These are phyloP conservation scores for Eremochloa ophiuroides DNA, from an alignment of 176 grass and related monocot species.

Conservation along the genomic window DNA sequence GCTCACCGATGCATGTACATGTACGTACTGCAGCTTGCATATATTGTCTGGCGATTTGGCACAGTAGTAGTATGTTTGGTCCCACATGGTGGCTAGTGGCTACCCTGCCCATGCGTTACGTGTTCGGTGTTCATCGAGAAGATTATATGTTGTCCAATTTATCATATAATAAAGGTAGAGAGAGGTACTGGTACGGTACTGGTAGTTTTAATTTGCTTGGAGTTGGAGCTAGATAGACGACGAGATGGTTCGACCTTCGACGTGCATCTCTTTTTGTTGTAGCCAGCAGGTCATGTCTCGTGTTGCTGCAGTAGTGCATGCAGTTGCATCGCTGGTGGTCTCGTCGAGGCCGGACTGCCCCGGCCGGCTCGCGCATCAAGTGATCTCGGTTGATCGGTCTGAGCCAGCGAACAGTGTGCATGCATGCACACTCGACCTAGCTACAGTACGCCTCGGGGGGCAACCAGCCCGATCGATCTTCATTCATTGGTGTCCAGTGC, in stretches of 20 bases:
- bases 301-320: conserved; percentile 10
- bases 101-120: not conserved
- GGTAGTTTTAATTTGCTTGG: too few species aligned
- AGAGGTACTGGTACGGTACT: too few species aligned
- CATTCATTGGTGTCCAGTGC: not conserved
- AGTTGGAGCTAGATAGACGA: too few species aligned
- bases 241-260: too few species aligned
- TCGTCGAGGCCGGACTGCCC: not conserved
- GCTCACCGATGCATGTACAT: not conserved
- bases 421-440: not conserved
- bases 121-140: too few species aligned
- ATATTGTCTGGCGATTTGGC: not conserved
- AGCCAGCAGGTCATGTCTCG: conserved; percentile 4
- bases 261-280: too few species aligned
- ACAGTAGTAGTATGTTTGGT: not conserved
- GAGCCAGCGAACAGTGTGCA: not conserved
- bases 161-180: too few species aligned
- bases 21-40: not conserved
- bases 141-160: too few species aligned
- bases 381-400: not conserved
- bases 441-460: not conserved
- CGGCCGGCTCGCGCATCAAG: not conserved
- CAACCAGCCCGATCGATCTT: not conserved
- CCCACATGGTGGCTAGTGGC: not conserved
- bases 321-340: not conserved